Evolutionary conservation across 129 eudicot genomes (phyloP).

Genomic region (Flaveria bidentis): DNA sequence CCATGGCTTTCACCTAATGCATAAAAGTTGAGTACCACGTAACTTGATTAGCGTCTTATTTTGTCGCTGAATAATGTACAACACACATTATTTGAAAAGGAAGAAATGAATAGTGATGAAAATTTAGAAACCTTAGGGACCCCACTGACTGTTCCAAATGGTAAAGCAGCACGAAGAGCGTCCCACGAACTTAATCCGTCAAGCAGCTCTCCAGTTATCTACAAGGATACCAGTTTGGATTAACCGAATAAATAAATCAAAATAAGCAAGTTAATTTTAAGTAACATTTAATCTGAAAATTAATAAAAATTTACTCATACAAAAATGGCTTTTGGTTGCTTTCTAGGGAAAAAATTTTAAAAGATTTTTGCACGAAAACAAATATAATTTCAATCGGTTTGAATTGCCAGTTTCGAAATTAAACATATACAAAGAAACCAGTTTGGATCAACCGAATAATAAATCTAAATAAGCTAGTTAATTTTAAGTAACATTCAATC

Average conservation of each 20-base stretch:
- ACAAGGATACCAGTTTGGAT: slow-evolving; percentile 17
- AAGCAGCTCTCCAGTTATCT: slow-evolving; percentile 94
- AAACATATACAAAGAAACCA: too few species aligned
- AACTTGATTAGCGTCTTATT: background rate
- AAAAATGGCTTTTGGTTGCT: too few species aligned
- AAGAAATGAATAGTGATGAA: background rate
- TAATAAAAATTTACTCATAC: too few species aligned
- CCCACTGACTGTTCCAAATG: slow-evolving; percentile 99
- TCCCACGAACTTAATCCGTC: slow-evolving; percentile 85
- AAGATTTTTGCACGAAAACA: too few species aligned
- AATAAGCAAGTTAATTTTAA: background rate
- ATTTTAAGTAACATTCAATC: too few species aligned
- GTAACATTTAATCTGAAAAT: background rate
- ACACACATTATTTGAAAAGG: background rate
- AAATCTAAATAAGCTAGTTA: too few species aligned
- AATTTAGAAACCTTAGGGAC: slow-evolving; percentile 78
- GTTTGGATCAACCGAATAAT: too few species aligned
- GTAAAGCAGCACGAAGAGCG: slow-evolving; percentile 95
- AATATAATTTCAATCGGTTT: too few species aligned
- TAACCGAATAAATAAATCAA: background rate
- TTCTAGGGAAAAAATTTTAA: too few species aligned
- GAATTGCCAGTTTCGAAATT: too few species aligned
- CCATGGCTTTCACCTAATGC: slow-evolving; percentile 96
- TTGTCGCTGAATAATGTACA: background rate
- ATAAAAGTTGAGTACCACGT: slow-evolving; percentile 1